phyloP scores from a whole-genome alignment of 331 rosid genomes.

The Cydonia oblonga region DNA sequence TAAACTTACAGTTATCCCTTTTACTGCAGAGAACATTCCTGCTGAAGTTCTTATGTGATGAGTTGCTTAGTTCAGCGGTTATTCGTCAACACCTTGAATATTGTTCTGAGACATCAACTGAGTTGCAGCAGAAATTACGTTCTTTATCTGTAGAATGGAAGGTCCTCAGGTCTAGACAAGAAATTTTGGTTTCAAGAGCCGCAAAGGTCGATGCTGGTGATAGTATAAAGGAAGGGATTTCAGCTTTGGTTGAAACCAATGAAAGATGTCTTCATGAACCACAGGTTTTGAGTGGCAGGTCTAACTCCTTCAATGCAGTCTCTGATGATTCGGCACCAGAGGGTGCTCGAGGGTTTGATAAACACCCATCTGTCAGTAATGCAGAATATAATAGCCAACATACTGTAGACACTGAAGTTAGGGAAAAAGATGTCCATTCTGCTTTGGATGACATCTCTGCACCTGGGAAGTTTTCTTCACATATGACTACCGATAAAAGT shows the following conservation, averaged over 20 bases:
- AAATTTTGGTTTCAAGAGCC: constrained; percentile 57
- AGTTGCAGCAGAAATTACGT: constrained; percentile 85
- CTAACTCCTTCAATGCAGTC: constrained; percentile 23
- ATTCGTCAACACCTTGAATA: constrained; percentile 88
- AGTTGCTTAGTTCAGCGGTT: constrained; percentile 68
- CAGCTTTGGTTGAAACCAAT: constrained; percentile 27
- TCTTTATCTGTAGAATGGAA: constrained; percentile 66
- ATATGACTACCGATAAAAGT: constrained; percentile 30
- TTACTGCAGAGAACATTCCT: constrained; percentile 65
- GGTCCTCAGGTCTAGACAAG: constrained; percentile 75
- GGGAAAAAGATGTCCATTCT: constrained; percentile 22
- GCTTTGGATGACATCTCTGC: constrained; percentile 6
- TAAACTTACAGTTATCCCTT: neutral
- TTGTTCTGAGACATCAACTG: constrained; percentile 63
- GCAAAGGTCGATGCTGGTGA: constrained; percentile 43
- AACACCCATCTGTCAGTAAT: constrained; percentile 35
- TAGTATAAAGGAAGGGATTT: constrained; percentile 34
- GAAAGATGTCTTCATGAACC: constrained; percentile 29
- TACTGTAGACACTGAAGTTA: constrained; percentile 30
- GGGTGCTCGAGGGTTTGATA: constrained; percentile 42
- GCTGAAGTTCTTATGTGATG: constrained; percentile 81
- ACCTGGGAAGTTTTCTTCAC: neutral
- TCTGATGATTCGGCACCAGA: constrained; percentile 38
- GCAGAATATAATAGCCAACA: constrained; percentile 47
- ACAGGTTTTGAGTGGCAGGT: constrained; percentile 27